phyloP scores from a whole-genome alignment of 148 eudicot genomes.

The Polygonum maritimum region DNA sequence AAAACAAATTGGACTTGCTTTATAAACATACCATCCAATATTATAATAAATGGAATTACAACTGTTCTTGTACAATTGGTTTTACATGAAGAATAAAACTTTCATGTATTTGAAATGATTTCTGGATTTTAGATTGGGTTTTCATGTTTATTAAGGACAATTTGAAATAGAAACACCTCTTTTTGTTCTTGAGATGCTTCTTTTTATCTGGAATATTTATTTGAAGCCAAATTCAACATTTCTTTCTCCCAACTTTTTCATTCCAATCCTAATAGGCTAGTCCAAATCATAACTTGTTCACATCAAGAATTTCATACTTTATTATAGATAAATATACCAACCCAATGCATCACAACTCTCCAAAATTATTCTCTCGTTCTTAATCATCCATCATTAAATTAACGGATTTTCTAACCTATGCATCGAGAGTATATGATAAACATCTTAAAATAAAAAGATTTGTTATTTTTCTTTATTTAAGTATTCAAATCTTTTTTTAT shows the following conservation, averaged over 20 bases:
- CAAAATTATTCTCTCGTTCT: not conserved
- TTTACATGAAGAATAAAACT: not conserved
- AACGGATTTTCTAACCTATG: no score
- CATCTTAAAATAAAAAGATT: no score
- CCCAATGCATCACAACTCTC: not conserved
- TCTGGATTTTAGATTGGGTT: not conserved
- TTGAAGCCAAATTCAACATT: not conserved
- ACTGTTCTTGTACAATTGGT: not conserved
- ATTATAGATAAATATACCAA: not conserved
- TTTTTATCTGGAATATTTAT: constrained; percentile 4
- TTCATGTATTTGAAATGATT: not conserved
- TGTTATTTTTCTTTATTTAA: no score
- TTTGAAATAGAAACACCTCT: not conserved
- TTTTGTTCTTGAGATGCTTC: no score
- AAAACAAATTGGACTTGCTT: no score
- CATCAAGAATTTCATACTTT: not conserved
- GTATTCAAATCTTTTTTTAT: no score
- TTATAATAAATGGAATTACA: no score
- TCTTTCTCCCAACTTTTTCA: not conserved
- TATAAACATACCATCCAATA: no score
- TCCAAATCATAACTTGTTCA: constrained; percentile 2
- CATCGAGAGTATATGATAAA: no score
- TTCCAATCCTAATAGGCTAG: not conserved
- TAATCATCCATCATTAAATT: not conserved
- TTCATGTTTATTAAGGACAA: not conserved